Conservation (phyloP, 495 filamentous ascomycete genomes). For the Aspergillus steynii region DNA sequence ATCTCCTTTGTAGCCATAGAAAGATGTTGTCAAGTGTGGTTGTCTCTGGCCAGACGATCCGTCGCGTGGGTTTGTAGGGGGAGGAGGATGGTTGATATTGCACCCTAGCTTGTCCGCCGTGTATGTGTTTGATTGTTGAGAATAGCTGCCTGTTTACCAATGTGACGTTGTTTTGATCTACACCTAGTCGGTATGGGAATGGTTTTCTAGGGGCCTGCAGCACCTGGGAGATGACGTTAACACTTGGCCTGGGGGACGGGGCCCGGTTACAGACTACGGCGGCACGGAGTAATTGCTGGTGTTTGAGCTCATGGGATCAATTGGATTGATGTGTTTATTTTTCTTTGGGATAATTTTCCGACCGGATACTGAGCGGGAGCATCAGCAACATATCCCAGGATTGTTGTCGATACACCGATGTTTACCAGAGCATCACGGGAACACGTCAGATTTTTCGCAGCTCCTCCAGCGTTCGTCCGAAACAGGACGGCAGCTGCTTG, state of each 20-base stretch:
- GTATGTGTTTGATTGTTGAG: neutral
- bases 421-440: conserved; percentile 16
- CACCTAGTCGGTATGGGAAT: neutral
- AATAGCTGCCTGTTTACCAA: neutral
- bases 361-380: neutral
- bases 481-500: conserved; percentile 9
- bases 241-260: neutral
- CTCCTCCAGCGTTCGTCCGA: conserved; percentile 19
- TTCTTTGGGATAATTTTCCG: neutral
- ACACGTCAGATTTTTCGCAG: conserved; percentile 41
- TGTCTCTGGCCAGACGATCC: neutral
- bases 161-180: neutral
- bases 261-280: neutral
- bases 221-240: neutral
- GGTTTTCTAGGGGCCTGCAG: neutral
- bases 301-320: too few species aligned
- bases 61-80: conserved; percentile 12
- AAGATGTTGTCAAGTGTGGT: conserved; percentile 20
- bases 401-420: neutral
- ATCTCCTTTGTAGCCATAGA: conserved; percentile 52
- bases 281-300: neutral
- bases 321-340: too few species aligned
- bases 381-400: too few species aligned
- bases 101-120: too few species aligned
- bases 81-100: neutral